Conservation (phyloP, 768 basidiomycete species). For the Hericium erinaceus region DNA sequence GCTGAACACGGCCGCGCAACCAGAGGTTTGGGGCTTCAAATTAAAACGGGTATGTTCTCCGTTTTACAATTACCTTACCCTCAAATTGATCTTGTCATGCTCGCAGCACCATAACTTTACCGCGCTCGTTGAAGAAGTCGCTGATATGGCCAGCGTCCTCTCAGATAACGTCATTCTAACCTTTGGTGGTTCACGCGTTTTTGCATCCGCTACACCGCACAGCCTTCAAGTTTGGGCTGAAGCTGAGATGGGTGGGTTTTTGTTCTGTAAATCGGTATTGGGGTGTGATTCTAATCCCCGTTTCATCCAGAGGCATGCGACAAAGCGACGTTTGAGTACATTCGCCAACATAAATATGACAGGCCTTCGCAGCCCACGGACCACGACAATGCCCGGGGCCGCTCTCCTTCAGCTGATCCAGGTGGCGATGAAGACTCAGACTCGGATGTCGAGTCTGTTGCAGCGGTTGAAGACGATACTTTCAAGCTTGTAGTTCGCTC, state of each 20-base stretch:
- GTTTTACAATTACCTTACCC: not conserved
- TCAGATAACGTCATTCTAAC: constrained; percentile 47
- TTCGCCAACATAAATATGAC: constrained; percentile 32
- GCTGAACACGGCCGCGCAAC: constrained; percentile 29
- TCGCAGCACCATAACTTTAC: constrained; percentile 56
- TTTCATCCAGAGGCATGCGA: constrained; percentile 52
- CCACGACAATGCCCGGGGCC: constrained; percentile 6
- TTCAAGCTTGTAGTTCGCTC: constrained; percentile 65
- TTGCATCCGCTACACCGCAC: constrained; percentile 58
- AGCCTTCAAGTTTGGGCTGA: constrained; percentile 60
- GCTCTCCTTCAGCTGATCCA: constrained; percentile 11
- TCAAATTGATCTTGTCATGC: not conserved
- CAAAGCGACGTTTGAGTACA: constrained; percentile 51
- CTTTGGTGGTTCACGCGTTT: constrained; percentile 54
- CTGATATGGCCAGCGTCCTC: constrained; percentile 49
- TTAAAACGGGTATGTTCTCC: constrained; percentile 45
- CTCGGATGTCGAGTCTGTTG: constrained; percentile 15
- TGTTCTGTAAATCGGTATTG: not conserved
- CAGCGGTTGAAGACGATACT: constrained; percentile 33
- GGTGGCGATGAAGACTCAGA: constrained; percentile 20
- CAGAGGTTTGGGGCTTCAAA: constrained; percentile 40
- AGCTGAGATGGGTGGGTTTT: constrained; percentile 50
- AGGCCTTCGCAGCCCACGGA: constrained; percentile 8
- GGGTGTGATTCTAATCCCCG: constrained; percentile 2
- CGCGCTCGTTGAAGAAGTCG: constrained; percentile 52